Evolutionary conservation across 352 stramenopile genomes (phyloP), one percentile per base, ranked within the genome.

Genomic region (Blastocystis hominis): DNA sequence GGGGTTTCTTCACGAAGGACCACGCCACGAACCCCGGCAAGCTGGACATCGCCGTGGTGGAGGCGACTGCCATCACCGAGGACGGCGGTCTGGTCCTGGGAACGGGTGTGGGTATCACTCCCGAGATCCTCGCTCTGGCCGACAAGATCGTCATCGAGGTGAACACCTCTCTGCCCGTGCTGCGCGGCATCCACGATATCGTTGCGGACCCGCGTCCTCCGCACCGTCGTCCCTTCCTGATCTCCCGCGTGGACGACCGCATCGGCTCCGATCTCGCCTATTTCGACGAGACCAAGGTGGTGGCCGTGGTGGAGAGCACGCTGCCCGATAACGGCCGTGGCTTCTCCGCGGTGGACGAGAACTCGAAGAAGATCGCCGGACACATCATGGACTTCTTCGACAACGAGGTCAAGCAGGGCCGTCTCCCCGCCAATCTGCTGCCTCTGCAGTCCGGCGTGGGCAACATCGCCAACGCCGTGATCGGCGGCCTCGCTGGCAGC

Each of bases 371-470:
- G 63, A 86, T 86, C 53, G 76, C 76, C 7, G 34, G 76, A 5
- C 76, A 86, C 42, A 86, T 86, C 76, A 86, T 86, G 76, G 76
- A 86, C 42, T 86, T 86, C 76, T 75, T 86, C 30, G 36, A 68
- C 44, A 86, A 86, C 42, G 76, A 86, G 63, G 76, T 86, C 15
- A 86, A 86, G 63, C 76, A 86, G 4, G 76, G 76, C 34, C 38
- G 76, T 62, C 53, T 86, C 30, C 76, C 76, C 17, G 17, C 17
- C 17, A 72, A 86, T 50, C 76, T 86, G 9, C 76, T 86, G 13
- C 76, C 76, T 69, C 59, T 86, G 13, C 76, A 86, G 63, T 86
- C 76, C 34, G 76, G 76, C 9, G 76, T 86, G 40, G 76, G 76
- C 38, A 86, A 86, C 42, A 86, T 86, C 47, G 76, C 76, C 53